Evolutionary conservation across 352 stramenopile species (phyloP).

Genomic region (Pythium chondricola): DNA sequence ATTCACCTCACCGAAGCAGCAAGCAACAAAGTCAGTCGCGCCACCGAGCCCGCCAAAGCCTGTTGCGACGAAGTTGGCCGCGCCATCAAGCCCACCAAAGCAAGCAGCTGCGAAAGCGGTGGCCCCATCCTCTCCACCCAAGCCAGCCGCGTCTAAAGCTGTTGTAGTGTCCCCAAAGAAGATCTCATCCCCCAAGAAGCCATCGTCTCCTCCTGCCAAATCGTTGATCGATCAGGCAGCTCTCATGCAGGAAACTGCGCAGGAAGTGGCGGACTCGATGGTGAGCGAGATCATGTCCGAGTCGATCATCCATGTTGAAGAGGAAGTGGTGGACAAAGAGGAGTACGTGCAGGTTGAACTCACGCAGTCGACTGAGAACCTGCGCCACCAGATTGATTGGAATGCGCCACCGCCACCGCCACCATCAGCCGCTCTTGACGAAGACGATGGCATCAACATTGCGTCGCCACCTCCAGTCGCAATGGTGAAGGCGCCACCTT

Average conservation of each 20-base stretch:
- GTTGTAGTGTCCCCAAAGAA: slow-evolving; percentile 13
- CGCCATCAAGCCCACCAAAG: too few species aligned
- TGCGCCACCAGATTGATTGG: slow-evolving; percentile 21
- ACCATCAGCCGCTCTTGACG: slow-evolving; percentile 9
- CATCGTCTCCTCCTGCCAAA: not conserved
- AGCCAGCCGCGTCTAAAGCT: too few species aligned
- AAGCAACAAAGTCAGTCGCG: slow-evolving; percentile 8
- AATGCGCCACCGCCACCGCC: slow-evolving; percentile 1
- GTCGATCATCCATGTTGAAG: slow-evolving; percentile 34
- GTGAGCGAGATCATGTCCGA: slow-evolving; percentile 37
- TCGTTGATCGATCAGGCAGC: slow-evolving; percentile 2
- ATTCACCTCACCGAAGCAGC: slow-evolving; percentile 21
- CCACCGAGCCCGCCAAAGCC: too few species aligned
- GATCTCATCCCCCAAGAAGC: slow-evolving; percentile 10
- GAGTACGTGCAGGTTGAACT: slow-evolving; percentile 69
- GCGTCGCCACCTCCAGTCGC: slow-evolving; percentile 2
- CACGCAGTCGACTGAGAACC: slow-evolving; percentile 36
- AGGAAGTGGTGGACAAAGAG: slow-evolving; percentile 35
- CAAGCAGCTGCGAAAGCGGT: too few species aligned
- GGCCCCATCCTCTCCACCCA: too few species aligned
- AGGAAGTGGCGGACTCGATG: slow-evolving; percentile 21
- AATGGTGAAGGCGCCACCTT: slow-evolving; percentile 1
- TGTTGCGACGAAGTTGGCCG: not conserved
- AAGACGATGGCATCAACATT: slow-evolving; percentile 11
- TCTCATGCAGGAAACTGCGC: slow-evolving; percentile 20